These are phyloP conservation scores for Nitzschia sp. DNA, from an alignment of 108 stramenopile genomes.

Conservation along the genomic window DNA sequence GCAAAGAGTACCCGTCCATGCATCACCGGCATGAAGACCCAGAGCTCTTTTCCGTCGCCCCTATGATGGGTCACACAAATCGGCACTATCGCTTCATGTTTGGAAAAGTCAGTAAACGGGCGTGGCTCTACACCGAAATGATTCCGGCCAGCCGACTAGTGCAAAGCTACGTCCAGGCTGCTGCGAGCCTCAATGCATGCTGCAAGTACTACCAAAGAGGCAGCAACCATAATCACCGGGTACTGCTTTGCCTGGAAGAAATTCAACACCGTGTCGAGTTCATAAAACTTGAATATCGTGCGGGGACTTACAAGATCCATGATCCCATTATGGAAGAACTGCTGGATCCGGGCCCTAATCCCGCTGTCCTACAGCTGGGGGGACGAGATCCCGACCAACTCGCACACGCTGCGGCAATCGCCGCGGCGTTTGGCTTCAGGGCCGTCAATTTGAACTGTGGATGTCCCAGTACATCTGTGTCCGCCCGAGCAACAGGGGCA, in stretches of 20 bases:
- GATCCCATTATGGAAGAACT: constrained; percentile 5
- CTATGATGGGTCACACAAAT: constrained; percentile 59
- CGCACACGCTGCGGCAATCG: constrained; percentile 35
- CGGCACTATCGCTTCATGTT: constrained; percentile 47
- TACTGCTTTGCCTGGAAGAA: background rate
- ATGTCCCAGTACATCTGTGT: constrained; percentile 41
- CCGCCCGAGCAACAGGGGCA: constrained; percentile 31
- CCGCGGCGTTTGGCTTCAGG: constrained; percentile 28
- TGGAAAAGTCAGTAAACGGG: constrained; percentile 25
- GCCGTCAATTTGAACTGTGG: constrained; percentile 54
- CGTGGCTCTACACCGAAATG: constrained; percentile 53
- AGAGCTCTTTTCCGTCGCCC: constrained; percentile 48
- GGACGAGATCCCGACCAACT: constrained; percentile 33
- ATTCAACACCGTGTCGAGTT: background rate
- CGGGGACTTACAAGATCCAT: background rate
- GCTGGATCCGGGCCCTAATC: background rate
- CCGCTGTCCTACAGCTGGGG: constrained; percentile 35
- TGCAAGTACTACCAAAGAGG: too few species aligned
- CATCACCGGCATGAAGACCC: background rate
- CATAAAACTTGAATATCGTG: background rate
- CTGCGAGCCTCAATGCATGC: too few species aligned
- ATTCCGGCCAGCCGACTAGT: constrained; percentile 42
- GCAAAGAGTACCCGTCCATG: too few species aligned
- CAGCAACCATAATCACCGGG: background rate
- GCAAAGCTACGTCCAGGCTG: constrained; percentile 9